Evolutionary conservation across 2,329 filamentous ascomycete species (phyloP), one percentile per base, ranked within the genome.

Genomic region (Nothopassalora personata): DNA sequence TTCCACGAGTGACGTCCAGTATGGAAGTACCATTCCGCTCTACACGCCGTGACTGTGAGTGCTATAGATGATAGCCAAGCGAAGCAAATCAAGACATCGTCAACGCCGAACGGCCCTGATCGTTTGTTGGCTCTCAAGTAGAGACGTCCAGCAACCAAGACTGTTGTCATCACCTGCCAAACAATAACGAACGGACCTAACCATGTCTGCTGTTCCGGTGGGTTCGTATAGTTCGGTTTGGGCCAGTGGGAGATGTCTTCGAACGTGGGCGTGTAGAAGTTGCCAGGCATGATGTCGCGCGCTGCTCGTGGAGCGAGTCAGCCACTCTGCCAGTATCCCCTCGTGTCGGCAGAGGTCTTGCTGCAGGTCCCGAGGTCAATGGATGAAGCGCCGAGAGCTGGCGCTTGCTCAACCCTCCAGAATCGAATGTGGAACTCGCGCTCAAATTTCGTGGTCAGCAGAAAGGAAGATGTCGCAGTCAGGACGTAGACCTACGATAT

Each of bases 21-120:
- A 11, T 56, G 56, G 19, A 56, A 64, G 30, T 56, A 31, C 52
- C 60, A 61, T 18, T 59, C 55, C 10, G 47, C 55, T 13, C 64
- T 34, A 18, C 64, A 56, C 10, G 56, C 54, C 10, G 62, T 45
- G 15, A 54, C 59, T 5, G 62, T 66, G 36, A 67, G 62, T 5
- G 57, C 60, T 27, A 64, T 58, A 2, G 63, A 60, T 4, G 48
- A 62, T 15, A 68, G 31, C 28, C 55, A 70, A 1, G 60, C 66
- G 8, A 55, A 48, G 4, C 52, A 57, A 5, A 70, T 56, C 18
- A 56, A 65, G 8, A 55, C 61, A 45, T 70, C 68, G 45, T 70
- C 68, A 5, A 66, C 45, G 31, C 68, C 68, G 27, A 68, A 66
- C 3, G 55, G 48, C 13, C 67, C 68, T 11, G 68, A 63, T 58